phyloP scores from a whole-genome alignment of 345 rosid genomes.

The Trapa incisa region DNA sequence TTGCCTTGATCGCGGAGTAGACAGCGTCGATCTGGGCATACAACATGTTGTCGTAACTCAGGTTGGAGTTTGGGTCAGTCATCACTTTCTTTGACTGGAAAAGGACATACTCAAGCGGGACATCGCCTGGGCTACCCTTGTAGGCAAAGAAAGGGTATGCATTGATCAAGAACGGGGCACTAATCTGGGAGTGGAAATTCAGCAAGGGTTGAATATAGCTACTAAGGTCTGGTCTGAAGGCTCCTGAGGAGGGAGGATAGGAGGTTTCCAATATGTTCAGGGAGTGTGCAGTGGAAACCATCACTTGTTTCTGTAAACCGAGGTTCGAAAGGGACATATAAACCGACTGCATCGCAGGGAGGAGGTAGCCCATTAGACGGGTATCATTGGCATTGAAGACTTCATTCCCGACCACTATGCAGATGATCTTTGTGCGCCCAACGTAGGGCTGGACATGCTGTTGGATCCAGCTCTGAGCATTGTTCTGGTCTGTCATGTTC shows the following conservation, averaged over 20 bases:
- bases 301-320: constrained; percentile 55
- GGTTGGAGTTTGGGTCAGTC: constrained; percentile 44
- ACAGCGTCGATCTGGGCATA: constrained; percentile 84
- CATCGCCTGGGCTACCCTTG: constrained; percentile 39
- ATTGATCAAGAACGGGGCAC: constrained; percentile 66
- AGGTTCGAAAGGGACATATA: constrained; percentile 32
- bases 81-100: constrained; percentile 63
- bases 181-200: constrained; percentile 42
- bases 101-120: constrained; percentile 52
- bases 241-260: constrained; percentile 63
- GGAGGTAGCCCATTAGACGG: constrained; percentile 19
- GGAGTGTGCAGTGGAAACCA: constrained; percentile 57
- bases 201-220: constrained; percentile 41
- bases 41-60: constrained; percentile 77
- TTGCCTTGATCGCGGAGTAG: constrained; percentile 53
- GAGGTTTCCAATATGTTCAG: constrained; percentile 38
- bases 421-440: constrained; percentile 40
- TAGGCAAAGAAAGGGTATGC: constrained; percentile 84
- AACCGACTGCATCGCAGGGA: constrained; percentile 69
- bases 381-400: constrained; percentile 38
- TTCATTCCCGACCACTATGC: constrained; percentile 75
- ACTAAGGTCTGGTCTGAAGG: constrained; percentile 44
- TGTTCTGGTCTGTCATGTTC: constrained; percentile 40
- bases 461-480: constrained; percentile 59
- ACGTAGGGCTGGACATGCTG: constrained; percentile 47